These are phyloP conservation scores for Candida broadrunensis DNA, from an alignment of 805 yeast genomes.

Conservation along the genomic window DNA sequence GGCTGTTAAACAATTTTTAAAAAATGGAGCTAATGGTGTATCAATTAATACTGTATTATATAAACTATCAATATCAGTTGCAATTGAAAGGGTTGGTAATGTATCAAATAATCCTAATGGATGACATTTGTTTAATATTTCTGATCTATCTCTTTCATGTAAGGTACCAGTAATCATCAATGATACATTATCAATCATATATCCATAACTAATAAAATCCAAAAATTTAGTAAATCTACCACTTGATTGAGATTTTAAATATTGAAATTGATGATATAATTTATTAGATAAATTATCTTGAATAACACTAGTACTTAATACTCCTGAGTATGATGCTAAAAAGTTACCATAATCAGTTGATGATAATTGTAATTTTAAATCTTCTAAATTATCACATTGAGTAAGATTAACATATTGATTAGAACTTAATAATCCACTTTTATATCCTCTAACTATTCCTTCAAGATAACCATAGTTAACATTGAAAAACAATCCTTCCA, in stretches of 20 bases:
- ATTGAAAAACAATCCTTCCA: slow-evolving; percentile 95
- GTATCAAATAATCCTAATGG: slow-evolving; percentile 99
- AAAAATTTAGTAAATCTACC: slow-evolving; percentile 77
- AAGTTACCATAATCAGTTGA: slow-evolving; percentile 96
- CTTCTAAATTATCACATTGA: slow-evolving; percentile 94
- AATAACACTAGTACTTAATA: slow-evolving; percentile 82
- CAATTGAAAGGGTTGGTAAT: slow-evolving; percentile 89
- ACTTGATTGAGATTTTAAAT: slow-evolving; percentile 78
- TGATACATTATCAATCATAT: slow-evolving; percentile 97
- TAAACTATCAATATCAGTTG: slow-evolving; percentile 91
- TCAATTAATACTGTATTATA: slow-evolving; percentile 91
- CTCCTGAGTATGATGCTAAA: slow-evolving; percentile 74
- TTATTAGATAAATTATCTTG: slow-evolving; percentile 75
- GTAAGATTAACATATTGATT: slow-evolving; percentile 89
- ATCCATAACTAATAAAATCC: slow-evolving; percentile 92
- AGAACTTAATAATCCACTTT: slow-evolving; percentile 71
- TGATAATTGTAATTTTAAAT: slow-evolving; percentile 86
- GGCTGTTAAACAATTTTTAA: slow-evolving; percentile 81
- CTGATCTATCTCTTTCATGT: slow-evolving; percentile 89
- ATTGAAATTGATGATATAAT: slow-evolving; percentile 79
- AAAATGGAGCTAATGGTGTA: slow-evolving; percentile 96
- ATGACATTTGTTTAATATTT: slow-evolving; percentile 86
- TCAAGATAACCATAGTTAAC: slow-evolving; percentile 88
- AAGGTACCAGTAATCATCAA: slow-evolving; percentile 95
- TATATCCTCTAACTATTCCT: slow-evolving; percentile 92